Evolutionary conservation across 805 yeast genomes (phyloP), one percentile per base, ranked within the genome.

Genomic region (Middelhovenomyces tepae): DNA sequence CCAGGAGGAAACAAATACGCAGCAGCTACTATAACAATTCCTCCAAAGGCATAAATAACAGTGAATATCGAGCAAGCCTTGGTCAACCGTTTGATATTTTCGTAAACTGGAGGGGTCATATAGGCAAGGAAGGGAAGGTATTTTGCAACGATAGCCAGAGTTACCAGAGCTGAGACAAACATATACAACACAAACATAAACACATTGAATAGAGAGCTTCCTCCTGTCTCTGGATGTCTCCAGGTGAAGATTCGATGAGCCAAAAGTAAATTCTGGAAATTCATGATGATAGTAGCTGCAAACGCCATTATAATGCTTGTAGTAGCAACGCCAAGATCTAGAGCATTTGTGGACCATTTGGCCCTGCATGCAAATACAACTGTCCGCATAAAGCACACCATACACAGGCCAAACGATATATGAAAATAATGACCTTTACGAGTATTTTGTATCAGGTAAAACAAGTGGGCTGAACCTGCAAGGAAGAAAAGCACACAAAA

Each of bases 171-270:
- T 17, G 64, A 34, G 18, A 80, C 85, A 31, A 75, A 44, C 5
- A 56, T 44, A 47, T 80, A 79, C 22, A 74, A 44, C 2, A 54
- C 25, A 28, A 65, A 49, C 78, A 79, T 71, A 18, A 57, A 33
- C 20, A 39, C 39, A 71, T 76, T 70, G 46, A 79, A 73, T 22
- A 60, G 38, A 36, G 54, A 59, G 27, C 67, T 53, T 13, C 71
- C 64, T 24, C 86, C 87, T 7, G 75, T 66, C 32, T 71, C 75
- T 6, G 89, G 87, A 50, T 80, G 86, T 51, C 78, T 64, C 81
- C 85, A 78, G 4, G 84, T 76, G 55, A 78, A 77, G 15, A 79
- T 59, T 51, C 87, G 69, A 51, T 78, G 85, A 3, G 83, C 83
- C 34, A 79, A 56, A 16, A 78, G 68, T 52, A 78, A 62, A 48